These are phyloP conservation scores for Allomyces macrogynus DNA, from an alignment of 192 early-diverging fungal genomes.

Conservation along the genomic window DNA sequence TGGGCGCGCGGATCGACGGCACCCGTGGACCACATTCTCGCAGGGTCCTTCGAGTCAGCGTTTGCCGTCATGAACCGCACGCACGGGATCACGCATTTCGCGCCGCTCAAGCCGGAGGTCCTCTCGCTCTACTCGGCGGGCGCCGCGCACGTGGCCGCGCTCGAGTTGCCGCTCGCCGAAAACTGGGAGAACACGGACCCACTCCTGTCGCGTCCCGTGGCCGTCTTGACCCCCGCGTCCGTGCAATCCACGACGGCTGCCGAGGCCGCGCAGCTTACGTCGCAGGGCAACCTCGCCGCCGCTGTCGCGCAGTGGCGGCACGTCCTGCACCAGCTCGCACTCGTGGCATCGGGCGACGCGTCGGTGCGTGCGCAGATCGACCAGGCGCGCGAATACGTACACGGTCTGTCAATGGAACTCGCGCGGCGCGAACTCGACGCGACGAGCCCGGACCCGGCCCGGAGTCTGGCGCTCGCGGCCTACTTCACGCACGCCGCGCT, in stretches of 20 bases:
- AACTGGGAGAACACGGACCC: conserved; percentile 31
- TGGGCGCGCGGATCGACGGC: conserved; percentile 74
- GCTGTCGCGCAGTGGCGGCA: neutral
- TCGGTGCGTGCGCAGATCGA: conserved; percentile 26
- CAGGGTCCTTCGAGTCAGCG: conserved; percentile 83
- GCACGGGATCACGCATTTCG: conserved; percentile 83
- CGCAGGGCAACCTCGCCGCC: neutral
- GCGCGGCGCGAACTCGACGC: conserved; percentile 39
- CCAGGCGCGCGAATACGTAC: conserved; percentile 73
- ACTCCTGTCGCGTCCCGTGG: neutral
- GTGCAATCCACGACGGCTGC: neutral
- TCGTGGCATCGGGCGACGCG: neutral
- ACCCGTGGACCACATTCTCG: conserved; percentile 83
- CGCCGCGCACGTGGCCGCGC: conserved; percentile 37
- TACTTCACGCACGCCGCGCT: conserved; percentile 91
- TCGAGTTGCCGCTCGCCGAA: conserved; percentile 48
- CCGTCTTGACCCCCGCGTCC: neutral
- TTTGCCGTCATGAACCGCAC: conserved; percentile 87
- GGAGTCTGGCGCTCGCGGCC: conserved; percentile 70
- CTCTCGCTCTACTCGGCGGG: conserved; percentile 63
- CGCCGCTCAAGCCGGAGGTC: conserved; percentile 71
- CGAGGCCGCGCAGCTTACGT: neutral
- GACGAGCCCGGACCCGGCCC: conserved; percentile 33
- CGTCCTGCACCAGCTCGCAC: neutral
- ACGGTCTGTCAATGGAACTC: conserved; percentile 70